Conservation (phyloP, 768 basidiomycete genomes). For the Daedalea quercina region DNA sequence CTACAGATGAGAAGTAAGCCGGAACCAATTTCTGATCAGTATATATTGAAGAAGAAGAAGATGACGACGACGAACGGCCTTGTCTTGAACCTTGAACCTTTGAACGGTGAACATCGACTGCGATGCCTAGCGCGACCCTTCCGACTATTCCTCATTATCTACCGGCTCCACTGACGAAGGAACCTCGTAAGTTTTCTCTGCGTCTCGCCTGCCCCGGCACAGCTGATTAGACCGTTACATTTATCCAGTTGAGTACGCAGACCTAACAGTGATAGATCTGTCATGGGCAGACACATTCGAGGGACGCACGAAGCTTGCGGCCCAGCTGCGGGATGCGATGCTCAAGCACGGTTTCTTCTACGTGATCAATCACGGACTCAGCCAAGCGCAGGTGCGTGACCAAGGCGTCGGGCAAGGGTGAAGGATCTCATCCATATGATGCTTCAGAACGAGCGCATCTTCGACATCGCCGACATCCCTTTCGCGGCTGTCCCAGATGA, state of each 20-base stretch:
- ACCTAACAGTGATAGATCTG: conserved; percentile 25
- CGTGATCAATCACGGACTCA: conserved; percentile 24
- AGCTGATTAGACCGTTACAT: not conserved
- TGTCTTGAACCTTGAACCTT: too few species aligned
- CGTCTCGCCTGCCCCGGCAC: not conserved
- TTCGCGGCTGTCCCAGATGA: conserved; percentile 27
- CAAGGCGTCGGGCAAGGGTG: not conserved
- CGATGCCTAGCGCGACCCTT: conserved; percentile 20
- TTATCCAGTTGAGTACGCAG: conserved; percentile 26
- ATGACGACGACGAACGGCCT: not conserved
- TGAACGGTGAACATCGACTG: not conserved
- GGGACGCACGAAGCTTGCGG: conserved; percentile 21
- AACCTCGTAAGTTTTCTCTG: conserved; percentile 23
- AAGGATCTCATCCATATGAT: too few species aligned
- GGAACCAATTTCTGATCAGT: too few species aligned
- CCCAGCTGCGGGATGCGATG: conserved; percentile 22
- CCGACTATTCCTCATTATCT: conserved; percentile 33
- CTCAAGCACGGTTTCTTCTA: conserved; percentile 25
- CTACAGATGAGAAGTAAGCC: too few species aligned
- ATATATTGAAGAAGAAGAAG: not conserved
- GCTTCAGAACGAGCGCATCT: conserved; percentile 24
- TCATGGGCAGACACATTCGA: conserved; percentile 19
- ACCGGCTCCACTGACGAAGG: conserved; percentile 27
- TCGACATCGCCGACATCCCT: conserved; percentile 30
- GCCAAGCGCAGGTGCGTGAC: conserved; percentile 16